phyloP scores from a whole-genome alignment of 306 rosid species.

The Medicago ruthenica region DNA sequence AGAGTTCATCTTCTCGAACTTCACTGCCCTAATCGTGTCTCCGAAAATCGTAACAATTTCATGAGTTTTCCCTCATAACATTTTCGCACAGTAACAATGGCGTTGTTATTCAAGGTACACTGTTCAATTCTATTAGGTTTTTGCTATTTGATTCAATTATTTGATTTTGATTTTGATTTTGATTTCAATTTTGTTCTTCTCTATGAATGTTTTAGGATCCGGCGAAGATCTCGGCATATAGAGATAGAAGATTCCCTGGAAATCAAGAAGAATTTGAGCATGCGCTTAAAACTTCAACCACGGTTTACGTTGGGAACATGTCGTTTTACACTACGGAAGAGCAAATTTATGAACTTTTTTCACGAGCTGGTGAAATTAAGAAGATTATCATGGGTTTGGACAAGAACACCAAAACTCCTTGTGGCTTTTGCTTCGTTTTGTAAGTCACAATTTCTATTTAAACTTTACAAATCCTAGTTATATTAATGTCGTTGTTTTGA shows the following conservation, averaged over 20 bases:
- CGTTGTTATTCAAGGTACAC: conserved; percentile 63
- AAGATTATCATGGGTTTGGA: conserved; percentile 98
- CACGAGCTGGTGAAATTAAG: conserved; percentile 94
- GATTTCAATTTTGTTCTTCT: too few relatives aligned
- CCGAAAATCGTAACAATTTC: conserved; percentile 13
- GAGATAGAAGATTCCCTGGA: conserved; percentile 89
- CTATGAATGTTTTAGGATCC: conserved; percentile 59
- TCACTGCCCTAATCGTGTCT: conserved; percentile 37
- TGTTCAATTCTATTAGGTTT: neutral
- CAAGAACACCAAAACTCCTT: conserved; percentile 92
- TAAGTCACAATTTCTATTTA: conserved; percentile 44
- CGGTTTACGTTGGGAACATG: conserved; percentile 89
- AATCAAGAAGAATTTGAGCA: conserved; percentile 84
- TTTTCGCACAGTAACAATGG: conserved; percentile 46
- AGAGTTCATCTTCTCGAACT: neutral
- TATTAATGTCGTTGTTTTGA: neutral
- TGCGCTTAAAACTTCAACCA: conserved; percentile 69
- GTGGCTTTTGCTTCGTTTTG: conserved; percentile 92
- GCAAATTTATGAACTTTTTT: conserved; percentile 89
- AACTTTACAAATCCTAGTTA: neutral
- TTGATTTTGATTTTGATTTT: neutral
- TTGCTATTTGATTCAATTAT: neutral
- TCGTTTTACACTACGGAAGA: conserved; percentile 96
- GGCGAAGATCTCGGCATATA: conserved; percentile 77
- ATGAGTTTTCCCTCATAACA: conserved; percentile 9